Evolutionary conservation across 2,329 filamentous ascomycete genomes (phyloP), one percentile per base, ranked within the genome.

Genomic region (Penicillium sp.): DNA sequence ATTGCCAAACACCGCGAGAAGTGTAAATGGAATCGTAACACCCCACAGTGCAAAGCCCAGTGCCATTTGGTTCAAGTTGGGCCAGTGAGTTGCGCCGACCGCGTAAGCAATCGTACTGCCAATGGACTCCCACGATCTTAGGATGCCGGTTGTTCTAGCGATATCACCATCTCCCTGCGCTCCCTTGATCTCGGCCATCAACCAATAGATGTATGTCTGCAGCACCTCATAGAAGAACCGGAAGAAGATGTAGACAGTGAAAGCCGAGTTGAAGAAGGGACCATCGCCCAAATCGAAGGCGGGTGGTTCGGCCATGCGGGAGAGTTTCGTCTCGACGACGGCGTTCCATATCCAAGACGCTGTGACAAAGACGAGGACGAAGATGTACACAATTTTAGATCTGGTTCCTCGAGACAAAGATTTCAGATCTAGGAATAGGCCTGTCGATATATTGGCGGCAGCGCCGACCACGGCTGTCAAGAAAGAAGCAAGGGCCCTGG

Each of bases 171-270:
- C 66, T 15, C 54, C 59, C 58, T 71, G 68, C 1, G 68, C 66
- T 6, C 62, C 62, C 36, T 63, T 64, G 43, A 64, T 63, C 36
- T 61, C 60, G n/a, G 62, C 81, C 1, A 82, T 71, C 15, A 81
- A 66, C 79, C 79, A 82, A 66, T 82, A 82, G 0, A 81, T 76
- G 53, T 81, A 81, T 70, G 81, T 81, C 61, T 79, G 78, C 43
- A 82, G 76, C 0, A 77, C 78, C 60, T 83, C 81, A 56, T 82
- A 81, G 68, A 82, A 75, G 64, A 82, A 80, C 71, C 79, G 68
- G 59, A 81, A 76, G 1, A 82, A 64, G 10, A 82, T 75, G 61
- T 81, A 79, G 11, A 77, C 75, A 0, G 77, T 78, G 43, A 82
- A 82, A 0, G 76, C 79, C 1, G 62, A 61, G 45, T 50, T 64